Percentiles rank a stretch among this genome's conserved stretches.
Evolutionary conservation across 306 rosid species (phyloP).

Genomic region (Geum urbanum): DNA sequence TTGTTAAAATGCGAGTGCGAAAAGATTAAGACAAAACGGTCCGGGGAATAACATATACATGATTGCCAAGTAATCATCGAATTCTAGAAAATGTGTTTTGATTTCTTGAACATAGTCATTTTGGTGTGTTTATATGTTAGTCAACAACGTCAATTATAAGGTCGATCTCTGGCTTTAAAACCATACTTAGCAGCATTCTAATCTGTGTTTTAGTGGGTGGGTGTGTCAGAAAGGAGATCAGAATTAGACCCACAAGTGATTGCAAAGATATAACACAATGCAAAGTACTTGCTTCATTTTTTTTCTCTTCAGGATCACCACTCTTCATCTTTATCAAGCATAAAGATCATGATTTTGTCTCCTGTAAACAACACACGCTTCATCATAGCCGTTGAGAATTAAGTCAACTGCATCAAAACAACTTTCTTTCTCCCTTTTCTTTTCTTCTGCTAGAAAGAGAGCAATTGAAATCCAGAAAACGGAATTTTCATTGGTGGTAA

Average conservation of each 20-base stretch:
- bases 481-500: slow-evolving; percentile 28
- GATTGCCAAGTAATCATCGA: slow-evolving; percentile 14
- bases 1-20: background rate
- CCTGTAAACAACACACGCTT: slow-evolving; percentile 52
- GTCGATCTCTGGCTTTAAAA: slow-evolving; percentile 28
- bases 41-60: slow-evolving; percentile 1
- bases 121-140: slow-evolving; percentile 38
- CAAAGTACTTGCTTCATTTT: slow-evolving; percentile 20
- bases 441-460: slow-evolving; percentile 3
- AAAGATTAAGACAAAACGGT: background rate
- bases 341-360: slow-evolving; percentile 44
- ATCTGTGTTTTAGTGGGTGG: slow-evolving; percentile 30
- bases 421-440: background rate
- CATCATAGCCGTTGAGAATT: slow-evolving; percentile 47
- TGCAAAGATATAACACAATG: slow-evolving; percentile 22
- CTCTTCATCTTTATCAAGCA: slow-evolving; percentile 26
- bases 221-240: slow-evolving; percentile 26
- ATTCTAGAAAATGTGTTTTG: background rate
- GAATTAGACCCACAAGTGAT: slow-evolving; percentile 35
- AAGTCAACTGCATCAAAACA: slow-evolving; percentile 48
- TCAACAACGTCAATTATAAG: slow-evolving; percentile 35
- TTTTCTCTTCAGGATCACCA: slow-evolving; percentile 12
- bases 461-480: slow-evolving; percentile 23
- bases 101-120: slow-evolving; percentile 32
- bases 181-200: slow-evolving; percentile 21